A percentile compares a stretch with the other conserved stretches of the same genome.
These are phyloP conservation scores for Termitomyces sp. DNA, from an alignment of 768 basidiomycete genomes.

Conservation along the genomic window DNA sequence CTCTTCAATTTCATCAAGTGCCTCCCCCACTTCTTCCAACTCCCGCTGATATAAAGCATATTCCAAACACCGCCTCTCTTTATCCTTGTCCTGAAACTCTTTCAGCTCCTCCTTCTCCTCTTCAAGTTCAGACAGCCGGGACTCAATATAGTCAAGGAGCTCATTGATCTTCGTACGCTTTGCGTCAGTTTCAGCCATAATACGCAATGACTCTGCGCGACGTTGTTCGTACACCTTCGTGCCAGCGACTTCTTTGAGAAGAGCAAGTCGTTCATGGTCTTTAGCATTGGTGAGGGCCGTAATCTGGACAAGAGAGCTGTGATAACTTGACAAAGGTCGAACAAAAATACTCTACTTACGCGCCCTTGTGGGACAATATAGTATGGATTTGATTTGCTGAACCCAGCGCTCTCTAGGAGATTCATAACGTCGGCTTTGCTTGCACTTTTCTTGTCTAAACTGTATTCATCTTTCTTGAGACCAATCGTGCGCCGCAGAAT, in stretches of 20 bases:
- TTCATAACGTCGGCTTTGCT: constrained; percentile 98
- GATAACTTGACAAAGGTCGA: not conserved
- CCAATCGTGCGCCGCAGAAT: constrained; percentile 92
- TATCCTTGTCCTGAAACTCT: constrained; percentile 94
- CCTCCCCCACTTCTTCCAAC: constrained; percentile 80
- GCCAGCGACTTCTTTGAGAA: constrained; percentile 98
- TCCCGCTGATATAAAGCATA: constrained; percentile 93
- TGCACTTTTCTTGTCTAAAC: constrained; percentile 90
- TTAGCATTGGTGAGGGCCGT: constrained; percentile 96
- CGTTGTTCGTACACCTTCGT: constrained; percentile 98
- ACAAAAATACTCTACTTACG: constrained; percentile 40
- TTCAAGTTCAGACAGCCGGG: constrained; percentile 84
- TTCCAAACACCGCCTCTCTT: constrained; percentile 89
- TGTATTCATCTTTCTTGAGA: constrained; percentile 98
- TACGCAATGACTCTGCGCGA: constrained; percentile 84
- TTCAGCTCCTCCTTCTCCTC: constrained; percentile 98
- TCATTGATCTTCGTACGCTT: constrained; percentile 91
- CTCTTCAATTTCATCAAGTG: constrained; percentile 80
- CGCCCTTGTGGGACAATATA: constrained; percentile 99
- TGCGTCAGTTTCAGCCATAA: constrained; percentile 94
- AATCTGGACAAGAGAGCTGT: constrained; percentile 47
- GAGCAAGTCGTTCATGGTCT: constrained; percentile 85
- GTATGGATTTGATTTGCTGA: constrained; percentile 97
- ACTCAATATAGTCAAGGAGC: constrained; percentile 85
- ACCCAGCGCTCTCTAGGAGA: constrained; percentile 92